These are phyloP conservation scores for Phytophthora chlamydospora DNA, from an alignment of 352 stramenopile genomes.

Conservation along the genomic window DNA sequence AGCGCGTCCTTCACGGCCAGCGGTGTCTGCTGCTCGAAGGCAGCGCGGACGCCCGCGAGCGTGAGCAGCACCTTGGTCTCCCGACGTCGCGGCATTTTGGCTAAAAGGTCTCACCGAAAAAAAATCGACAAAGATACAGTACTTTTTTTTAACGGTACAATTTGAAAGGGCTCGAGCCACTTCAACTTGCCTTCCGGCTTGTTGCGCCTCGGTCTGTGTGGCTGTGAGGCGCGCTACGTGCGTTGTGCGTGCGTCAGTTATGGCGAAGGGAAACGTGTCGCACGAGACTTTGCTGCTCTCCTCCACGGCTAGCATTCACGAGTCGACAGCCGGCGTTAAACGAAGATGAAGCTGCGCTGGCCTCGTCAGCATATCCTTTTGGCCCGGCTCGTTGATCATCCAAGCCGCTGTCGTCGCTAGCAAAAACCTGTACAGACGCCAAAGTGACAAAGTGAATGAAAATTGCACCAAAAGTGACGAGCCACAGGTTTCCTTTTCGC, in stretches of 20 bases:
- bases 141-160: neutral
- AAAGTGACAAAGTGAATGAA: neutral
- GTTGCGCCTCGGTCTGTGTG: neutral
- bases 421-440: too few species aligned
- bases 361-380: slow-evolving; percentile 15
- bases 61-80: slow-evolving; percentile 46
- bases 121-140: slow-evolving; percentile 9
- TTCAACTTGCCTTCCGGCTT: slow-evolving; percentile 34
- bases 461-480: neutral
- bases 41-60: slow-evolving; percentile 40
- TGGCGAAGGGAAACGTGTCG: slow-evolving; percentile 28
- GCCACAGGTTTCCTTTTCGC: slow-evolving; percentile 13
- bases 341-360: slow-evolving; percentile 13
- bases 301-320: slow-evolving; percentile 3
- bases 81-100: slow-evolving; percentile 38
- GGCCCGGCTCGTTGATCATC: slow-evolving; percentile 1
- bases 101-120: slow-evolving; percentile 16
- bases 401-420: slow-evolving; percentile 2
- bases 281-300: slow-evolving; percentile 5
- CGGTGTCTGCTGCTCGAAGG: slow-evolving; percentile 68
- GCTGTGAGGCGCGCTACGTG: neutral
- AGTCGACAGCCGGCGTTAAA: neutral
- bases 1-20: slow-evolving; percentile 67
- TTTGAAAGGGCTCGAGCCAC: slow-evolving; percentile 30
- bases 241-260: neutral